These are phyloP conservation scores for Choanephora cucurbitarum DNA, from an alignment of 371 early-diverging fungal genomes.

Conservation along the genomic window DNA sequence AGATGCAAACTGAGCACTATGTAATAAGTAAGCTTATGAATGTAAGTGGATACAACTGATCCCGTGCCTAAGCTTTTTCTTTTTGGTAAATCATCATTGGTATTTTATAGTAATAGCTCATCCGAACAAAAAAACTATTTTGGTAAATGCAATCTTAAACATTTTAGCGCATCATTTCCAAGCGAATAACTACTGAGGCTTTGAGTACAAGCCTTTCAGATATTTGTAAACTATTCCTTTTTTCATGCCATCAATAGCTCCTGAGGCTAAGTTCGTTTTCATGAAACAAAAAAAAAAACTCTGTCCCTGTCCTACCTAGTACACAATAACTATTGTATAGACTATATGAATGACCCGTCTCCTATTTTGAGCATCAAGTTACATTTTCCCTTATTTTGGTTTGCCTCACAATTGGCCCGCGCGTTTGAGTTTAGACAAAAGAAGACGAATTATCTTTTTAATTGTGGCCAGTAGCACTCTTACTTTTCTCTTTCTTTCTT, in stretches of 20 bases:
- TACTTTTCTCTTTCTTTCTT: constrained; percentile 5
- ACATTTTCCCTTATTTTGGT: constrained; percentile 12
- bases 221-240: too few species aligned
- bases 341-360: constrained; percentile 13
- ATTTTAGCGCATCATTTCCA: too few species aligned
- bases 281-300: background rate
- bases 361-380: constrained; percentile 15
- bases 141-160: too few species aligned
- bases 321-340: constrained; percentile 3
- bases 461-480: constrained; percentile 1
- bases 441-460: background rate
- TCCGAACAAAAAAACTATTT: too few species aligned
- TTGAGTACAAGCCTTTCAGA: too few species aligned
- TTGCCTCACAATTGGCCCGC: constrained; percentile 23
- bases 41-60: background rate
- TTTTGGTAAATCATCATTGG: background rate
- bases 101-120: too few species aligned
- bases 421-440: constrained; percentile 15
- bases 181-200: too few species aligned
- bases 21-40: too few species aligned
- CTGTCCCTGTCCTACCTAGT: constrained; percentile 10
- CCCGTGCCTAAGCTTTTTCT: background rate
- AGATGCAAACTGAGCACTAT: too few species aligned
- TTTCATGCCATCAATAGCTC: too few species aligned
- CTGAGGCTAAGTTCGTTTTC: background rate